Evolutionary conservation across 2,329 filamentous ascomycete species (phyloP).

Genomic region (Xylaria sp.): DNA sequence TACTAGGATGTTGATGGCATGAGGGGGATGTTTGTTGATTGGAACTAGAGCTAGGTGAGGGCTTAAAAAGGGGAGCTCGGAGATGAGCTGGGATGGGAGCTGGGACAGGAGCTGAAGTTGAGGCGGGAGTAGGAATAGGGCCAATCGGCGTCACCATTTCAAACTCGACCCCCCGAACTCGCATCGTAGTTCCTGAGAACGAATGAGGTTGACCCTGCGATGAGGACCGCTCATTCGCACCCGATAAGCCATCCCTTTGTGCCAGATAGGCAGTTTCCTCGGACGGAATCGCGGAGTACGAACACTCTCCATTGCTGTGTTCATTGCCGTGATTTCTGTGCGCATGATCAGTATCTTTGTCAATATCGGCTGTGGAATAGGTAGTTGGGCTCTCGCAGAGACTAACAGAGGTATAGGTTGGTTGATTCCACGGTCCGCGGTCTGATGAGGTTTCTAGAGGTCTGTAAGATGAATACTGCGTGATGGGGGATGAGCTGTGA

Average conservation of each 20-base stretch:
- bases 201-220: not conserved
- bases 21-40: not conserved
- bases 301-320: not conserved
- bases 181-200: not conserved
- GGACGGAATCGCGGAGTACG: not conserved
- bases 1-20: constrained; percentile 2
- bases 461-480: constrained; percentile 21
- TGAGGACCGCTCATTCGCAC: not conserved
- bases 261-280: constrained; percentile 3
- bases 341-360: not conserved
- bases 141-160: not conserved
- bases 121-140: not conserved
- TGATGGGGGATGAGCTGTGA: not conserved
- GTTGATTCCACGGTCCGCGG: not conserved
- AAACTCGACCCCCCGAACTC: constrained; percentile 6
- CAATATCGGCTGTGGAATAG: too few species aligned
- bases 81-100: not conserved
- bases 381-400: not conserved
- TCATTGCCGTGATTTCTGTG: not conserved
- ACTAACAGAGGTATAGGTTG: not conserved
- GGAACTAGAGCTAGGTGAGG: not conserved
- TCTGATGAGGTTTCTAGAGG: not conserved
- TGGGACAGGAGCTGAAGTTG: not conserved
- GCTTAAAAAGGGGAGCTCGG: too few species aligned
- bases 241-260: not conserved